Evolutionary conservation across 2,329 filamentous ascomycete genomes (phyloP), one percentile per base, ranked within the genome.

Genomic region (Endoconidiophora laricicola): DNA sequence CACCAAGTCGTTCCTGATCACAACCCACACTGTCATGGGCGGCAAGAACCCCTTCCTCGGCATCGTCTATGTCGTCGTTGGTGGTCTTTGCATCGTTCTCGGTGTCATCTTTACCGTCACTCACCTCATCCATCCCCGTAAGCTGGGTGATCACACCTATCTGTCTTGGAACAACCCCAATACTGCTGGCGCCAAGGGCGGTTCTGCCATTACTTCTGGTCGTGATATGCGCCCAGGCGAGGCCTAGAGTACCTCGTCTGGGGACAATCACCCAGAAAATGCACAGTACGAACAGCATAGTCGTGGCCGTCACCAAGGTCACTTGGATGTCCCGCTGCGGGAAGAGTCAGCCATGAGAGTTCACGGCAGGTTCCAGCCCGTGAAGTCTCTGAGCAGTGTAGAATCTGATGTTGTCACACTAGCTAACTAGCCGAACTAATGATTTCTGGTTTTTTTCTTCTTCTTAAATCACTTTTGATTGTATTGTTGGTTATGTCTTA

Each of bases 121-220:
- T 0, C 88, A 96, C 67, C 72, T 96, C 56, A 79, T 98, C 65
- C 88, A 84, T 62, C 91, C 91, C 55, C 82, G 91, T 60, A 98
- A 96, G 83, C 76, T 98, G 40, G 91, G 91, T 54, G 91, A 98
- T 64, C 91, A 96, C 65, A 95, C 87, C 6, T 96, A 98, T 63
- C 74, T 98, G 45, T 91, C 86, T 22, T 98, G 91, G 91, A 95
- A 96, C 63, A 77, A 78, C 52, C 68, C 66, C 1, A 71, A 72
- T 2, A 57, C 65, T n/a, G 56, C 63, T 54, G 69, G 70, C 59
- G 59, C 65, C 14, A 60, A 60, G 7, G 41, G 44, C 7, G 63
- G 67, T 12, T 38, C n/a, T 33, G 71, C 66, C 54, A 62, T 69
- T 59, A 68, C 72, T 24, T 69, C 70, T 22, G 78, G 79, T 53